phyloP scores from a whole-genome alignment of 495 filamentous ascomycete genomes.

The Penicillium chermesinum region DNA sequence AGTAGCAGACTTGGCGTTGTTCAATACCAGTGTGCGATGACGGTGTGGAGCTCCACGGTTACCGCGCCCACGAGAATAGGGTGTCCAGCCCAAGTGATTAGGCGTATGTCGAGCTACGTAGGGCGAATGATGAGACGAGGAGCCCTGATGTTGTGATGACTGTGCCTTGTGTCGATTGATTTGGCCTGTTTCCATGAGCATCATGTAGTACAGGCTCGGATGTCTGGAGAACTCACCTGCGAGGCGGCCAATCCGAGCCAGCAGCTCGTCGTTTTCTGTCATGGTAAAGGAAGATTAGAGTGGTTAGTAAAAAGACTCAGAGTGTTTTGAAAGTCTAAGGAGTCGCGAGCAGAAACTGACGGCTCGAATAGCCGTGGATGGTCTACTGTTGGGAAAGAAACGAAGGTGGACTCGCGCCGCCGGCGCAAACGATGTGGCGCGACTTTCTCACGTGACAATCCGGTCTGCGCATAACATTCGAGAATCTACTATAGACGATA shows the following conservation, averaged over 20 bases:
- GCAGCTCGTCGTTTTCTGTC: conserved; percentile 70
- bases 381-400: neutral
- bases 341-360: neutral
- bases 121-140: conserved; percentile 21
- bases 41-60: conserved; percentile 48
- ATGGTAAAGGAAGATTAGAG: conserved; percentile 33
- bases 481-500: neutral
- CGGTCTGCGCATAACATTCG: neutral
- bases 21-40: conserved; percentile 70
- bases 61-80: conserved; percentile 43
- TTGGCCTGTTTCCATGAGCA: conserved; percentile 52
- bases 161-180: conserved; percentile 81
- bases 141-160: conserved; percentile 28
- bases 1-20: conserved; percentile 38
- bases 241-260: conserved; percentile 69
- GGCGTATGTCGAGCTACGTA: conserved; percentile 37
- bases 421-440: neutral
- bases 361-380: neutral
- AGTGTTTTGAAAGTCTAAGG: neutral
- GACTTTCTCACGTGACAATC: neutral
- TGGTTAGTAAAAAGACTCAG: neutral
- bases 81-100: conserved; percentile 45
- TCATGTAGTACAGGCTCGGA: conserved; percentile 9
- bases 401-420: neutral
- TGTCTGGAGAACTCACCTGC: conserved; percentile 49